These are phyloP conservation scores for Rhizopogon vesiculosus DNA, from an alignment of 768 basidiomycete species.

Conservation along the genomic window DNA sequence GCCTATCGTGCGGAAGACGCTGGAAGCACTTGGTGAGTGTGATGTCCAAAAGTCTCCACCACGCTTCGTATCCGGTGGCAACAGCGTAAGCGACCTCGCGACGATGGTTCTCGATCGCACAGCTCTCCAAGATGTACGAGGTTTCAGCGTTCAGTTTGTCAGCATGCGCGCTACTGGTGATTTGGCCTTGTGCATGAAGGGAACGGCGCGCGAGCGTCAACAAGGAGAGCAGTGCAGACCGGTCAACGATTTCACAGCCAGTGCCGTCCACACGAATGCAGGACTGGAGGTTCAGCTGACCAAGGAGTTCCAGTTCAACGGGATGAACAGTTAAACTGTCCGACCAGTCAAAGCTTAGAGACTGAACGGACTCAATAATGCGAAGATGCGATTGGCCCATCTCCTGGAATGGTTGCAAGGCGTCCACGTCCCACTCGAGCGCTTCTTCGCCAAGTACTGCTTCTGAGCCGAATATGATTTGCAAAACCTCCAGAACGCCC, in stretches of 20 bases:
- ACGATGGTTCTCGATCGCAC: slow-evolving; percentile 84
- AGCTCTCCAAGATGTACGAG: slow-evolving; percentile 74
- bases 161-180: slow-evolving; percentile 56
- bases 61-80: slow-evolving; percentile 70
- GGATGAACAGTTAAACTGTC: slow-evolving; percentile 63
- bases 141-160: slow-evolving; percentile 69
- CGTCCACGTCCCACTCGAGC: slow-evolving; percentile 40
- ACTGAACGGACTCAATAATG: slow-evolving; percentile 85
- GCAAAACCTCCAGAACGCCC: slow-evolving; percentile 67
- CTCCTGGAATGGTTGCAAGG: slow-evolving; percentile 58
- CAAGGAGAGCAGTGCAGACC: slow-evolving; percentile 64
- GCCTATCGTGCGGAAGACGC: slow-evolving; percentile 72
- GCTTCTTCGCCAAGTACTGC: slow-evolving; percentile 37
- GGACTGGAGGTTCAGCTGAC: slow-evolving; percentile 59
- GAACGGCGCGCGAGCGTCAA: slow-evolving; percentile 54
- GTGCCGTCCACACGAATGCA: slow-evolving; percentile 64
- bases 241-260: slow-evolving; percentile 83
- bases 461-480: slow-evolving; percentile 75
- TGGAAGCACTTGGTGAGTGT: slow-evolving; percentile 84
- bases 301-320: slow-evolving; percentile 59
- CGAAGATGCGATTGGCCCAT: slow-evolving; percentile 80
- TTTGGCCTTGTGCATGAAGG: slow-evolving; percentile 62
- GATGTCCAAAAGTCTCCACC: slow-evolving; percentile 83
- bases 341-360: slow-evolving; percentile 84
- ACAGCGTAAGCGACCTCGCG: slow-evolving; percentile 74